Base-by-base conservation (phyloP, 768 basidiomycete genomes). In the Mycena leptocephala region DNA sequence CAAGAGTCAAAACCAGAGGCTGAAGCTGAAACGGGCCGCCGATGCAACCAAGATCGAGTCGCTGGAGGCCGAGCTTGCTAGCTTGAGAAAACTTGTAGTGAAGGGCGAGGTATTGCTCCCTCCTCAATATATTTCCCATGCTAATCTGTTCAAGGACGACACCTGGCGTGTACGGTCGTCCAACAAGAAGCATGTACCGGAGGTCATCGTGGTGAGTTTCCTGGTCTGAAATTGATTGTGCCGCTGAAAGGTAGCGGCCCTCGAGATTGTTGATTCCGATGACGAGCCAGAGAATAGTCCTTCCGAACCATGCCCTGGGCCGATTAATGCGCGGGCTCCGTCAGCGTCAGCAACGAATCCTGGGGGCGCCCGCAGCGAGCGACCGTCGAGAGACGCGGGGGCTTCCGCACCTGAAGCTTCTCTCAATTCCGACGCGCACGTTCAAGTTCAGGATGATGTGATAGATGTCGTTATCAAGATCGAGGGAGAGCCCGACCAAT, bases 401-500 rank as follows among this genome's bases (percentile, higher is more conserved):
- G 4, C 46, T 33, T 10, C 48, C 20, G n/a, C 22, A 8, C 11
- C 46, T n/a, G 28, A 62, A 16, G 22, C n/a, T 18, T 20, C 51
- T 11, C 62, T 53, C 20, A 35, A 41, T 24, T 41, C 55, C 9
- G 26, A 46, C 63, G 9, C 53, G 6, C 39, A 30, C 14, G 30
- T 65, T 48, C 28, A 13, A 24, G 64, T 62, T 11, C 68, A 74
- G 20, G 73, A 74, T 13, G 76, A 77, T 6, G 39, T 66, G 14
- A 51, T 74, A 14, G 62, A 77, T 32, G 64, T 74, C 18, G 35
- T 74, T 2, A 64, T 77, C 20, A 77, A 77, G 46, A 66, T 53
- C 18, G 76, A 74, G 72, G 72, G 72, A 9, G 62, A 61, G 65
- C 43, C 62, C 35, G 72, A 73, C 72, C 62, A 70, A 22, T 68